These are phyloP conservation scores for Dactylellina cionopaga DNA, from an alignment of 2,329 filamentous ascomycete genomes.

Conservation along the genomic window DNA sequence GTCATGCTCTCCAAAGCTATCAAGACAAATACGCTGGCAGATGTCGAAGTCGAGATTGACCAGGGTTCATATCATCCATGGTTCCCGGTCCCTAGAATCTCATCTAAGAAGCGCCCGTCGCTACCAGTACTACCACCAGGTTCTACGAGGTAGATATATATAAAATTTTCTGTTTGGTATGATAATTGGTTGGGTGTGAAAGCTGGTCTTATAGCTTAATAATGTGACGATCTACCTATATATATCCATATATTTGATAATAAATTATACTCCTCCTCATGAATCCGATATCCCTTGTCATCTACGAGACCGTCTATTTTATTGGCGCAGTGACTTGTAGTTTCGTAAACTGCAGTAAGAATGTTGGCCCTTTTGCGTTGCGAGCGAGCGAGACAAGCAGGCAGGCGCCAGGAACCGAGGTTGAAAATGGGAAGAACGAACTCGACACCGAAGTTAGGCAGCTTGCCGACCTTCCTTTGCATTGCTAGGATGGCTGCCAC, in stretches of 20 bases:
- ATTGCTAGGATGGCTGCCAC: conserved; percentile 20
- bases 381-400: not conserved
- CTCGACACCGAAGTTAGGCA: conserved; percentile 31
- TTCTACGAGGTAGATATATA: not conserved
- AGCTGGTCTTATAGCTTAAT: no score
- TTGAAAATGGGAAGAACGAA: conserved; percentile 34
- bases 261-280: no score
- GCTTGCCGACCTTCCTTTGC: conserved; percentile 33
- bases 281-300: no score
- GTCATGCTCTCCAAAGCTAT: conserved; percentile 70
- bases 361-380: no score
- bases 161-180: not conserved
- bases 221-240: no score
- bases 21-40: conserved; percentile 57
- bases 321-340: no score
- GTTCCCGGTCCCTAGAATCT: conserved; percentile 56
- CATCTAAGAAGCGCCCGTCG: conserved; percentile 45
- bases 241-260: no score
- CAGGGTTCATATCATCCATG: conserved; percentile 55
- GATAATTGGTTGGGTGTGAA: no score
- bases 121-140: conserved; percentile 27
- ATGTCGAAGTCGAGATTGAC: conserved; percentile 55
- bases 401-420: conserved; percentile 33
- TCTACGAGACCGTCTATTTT: no score
- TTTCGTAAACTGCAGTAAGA: no score